Base-by-base conservation (phyloP, 179 eudicot species). In the Kewa caespitosa region DNA sequence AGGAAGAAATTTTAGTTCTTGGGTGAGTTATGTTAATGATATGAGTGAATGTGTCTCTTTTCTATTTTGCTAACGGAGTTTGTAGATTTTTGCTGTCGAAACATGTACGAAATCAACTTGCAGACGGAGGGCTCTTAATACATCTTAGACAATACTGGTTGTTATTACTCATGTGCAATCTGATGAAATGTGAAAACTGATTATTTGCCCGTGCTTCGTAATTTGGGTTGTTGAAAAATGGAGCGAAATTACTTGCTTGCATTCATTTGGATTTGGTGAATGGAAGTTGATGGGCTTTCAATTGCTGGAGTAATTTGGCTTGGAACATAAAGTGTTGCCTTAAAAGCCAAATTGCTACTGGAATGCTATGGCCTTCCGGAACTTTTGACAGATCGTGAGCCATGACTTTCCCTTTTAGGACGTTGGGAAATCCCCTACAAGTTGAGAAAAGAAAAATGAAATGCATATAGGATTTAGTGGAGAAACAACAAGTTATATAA, bases 171-270 rank as follows among this genome's bases (percentile, higher is more conserved):
- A 27, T 27, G 4, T 67, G 17, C 54, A 23, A 59, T 13, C 28
- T 30, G 12, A 12, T 30, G 13, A 57, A 27, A 9, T 15, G n/a
- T 46, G 72, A 69, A 38, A 2, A 20, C 32, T 69, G 22, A 25
- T 22, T 37, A 30, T 70, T n/a, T 27, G 25, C 31, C 31, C 13
- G 11, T 57, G 13, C 10, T 57, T 28, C n/a, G 22, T 8, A 31
- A 71, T 71, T 42, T n/a, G n/a, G 65, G 20, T 72, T 38, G 42
- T 37, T 20, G 65, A 72, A 50, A 37, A 27, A 25, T 72, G 22
- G 17, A n/a, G 43, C 46, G 12, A 34, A 11, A 2, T 2, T 50
- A n/a, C 54, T 27, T 54, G 46, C 27, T 2, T 57, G 32, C 41
- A 14, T 55, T 39, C 50, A 37, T 25, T 31, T 54, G 38, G 22